Evolutionary conservation across 768 basidiomycete species (phyloP).

Genomic region (Pilatotrama ljubarskyi): DNA sequence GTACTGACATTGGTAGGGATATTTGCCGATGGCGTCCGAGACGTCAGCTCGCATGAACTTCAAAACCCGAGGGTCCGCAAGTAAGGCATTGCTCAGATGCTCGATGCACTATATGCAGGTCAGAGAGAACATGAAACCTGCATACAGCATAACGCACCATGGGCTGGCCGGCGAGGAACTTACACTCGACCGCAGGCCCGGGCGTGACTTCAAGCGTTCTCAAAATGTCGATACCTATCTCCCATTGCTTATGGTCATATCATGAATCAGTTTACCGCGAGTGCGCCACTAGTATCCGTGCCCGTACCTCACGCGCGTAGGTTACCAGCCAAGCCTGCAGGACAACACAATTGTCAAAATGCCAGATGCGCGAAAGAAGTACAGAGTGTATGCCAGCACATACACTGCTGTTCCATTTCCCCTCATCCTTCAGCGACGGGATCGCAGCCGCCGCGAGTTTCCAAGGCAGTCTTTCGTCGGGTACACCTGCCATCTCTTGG

Average conservation of each 20-base stretch:
- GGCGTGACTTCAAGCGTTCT: slow-evolving; percentile 26
- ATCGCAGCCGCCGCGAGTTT: slow-evolving; percentile 13
- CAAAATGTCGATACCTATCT: slow-evolving; percentile 15
- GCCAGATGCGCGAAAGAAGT: background rate
- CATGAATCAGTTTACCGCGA: too few species aligned
- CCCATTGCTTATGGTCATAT: slow-evolving; percentile 20
- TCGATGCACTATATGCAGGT: background rate
- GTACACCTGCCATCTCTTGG: background rate
- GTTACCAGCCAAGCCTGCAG: slow-evolving; percentile 21
- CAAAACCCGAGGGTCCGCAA: background rate
- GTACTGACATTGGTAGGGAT: background rate
- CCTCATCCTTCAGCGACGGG: background rate
- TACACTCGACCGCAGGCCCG: too few species aligned
- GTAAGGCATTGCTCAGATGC: background rate
- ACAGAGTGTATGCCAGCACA: background rate
- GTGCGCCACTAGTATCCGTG: too few species aligned
- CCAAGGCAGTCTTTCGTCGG: slow-evolving; percentile 16
- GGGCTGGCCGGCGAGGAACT: too few species aligned
- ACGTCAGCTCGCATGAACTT: background rate
- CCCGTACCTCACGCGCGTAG: slow-evolving; percentile 24
- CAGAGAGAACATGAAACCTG: slow-evolving; percentile 9
- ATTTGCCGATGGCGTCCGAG: background rate
- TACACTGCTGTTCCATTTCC: background rate
- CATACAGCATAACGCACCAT: too few species aligned
- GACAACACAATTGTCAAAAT: background rate